These are phyloP conservation scores for Piper betle DNA, from an alignment of 164 flowering plant species.

Conservation along the genomic window DNA sequence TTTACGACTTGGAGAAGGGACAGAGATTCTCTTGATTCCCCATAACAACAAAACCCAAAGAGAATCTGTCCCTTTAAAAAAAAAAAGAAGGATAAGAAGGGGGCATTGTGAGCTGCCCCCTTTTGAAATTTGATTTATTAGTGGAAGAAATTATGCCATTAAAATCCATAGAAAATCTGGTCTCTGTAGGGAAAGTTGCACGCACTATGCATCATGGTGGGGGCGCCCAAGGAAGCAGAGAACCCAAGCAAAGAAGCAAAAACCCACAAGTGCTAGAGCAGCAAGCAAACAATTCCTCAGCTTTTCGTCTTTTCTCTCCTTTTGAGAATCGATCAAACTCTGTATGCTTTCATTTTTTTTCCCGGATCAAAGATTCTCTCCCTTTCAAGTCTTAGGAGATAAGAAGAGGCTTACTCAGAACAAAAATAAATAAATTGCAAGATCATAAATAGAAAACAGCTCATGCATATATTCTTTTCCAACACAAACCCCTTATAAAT, in stretches of 20 bases:
- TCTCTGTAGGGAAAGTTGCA: constrained; percentile 32
- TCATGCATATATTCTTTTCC: constrained; percentile 79
- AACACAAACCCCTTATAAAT: constrained; percentile 52
- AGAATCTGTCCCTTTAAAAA: constrained; percentile 41
- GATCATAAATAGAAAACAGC: constrained; percentile 36
- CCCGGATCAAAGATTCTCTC: constrained; percentile 52
- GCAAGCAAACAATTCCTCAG: constrained; percentile 50
- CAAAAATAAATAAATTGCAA: constrained; percentile 12
- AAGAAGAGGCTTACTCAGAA: constrained; percentile 4
- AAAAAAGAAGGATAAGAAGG: constrained; percentile 8
- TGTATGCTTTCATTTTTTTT: constrained; percentile 40
- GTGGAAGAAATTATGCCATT: constrained; percentile 18
- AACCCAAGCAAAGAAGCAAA: constrained; percentile 33
- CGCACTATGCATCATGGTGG: constrained; percentile 64
- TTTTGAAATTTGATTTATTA: constrained; percentile 19
- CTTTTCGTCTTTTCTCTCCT: constrained; percentile 21
- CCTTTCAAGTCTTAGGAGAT: constrained; percentile 42
- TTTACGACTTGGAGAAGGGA: constrained; percentile 26
- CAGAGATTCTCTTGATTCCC: constrained; percentile 86
- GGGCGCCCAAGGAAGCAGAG: constrained; percentile 37
- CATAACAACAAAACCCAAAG: constrained; percentile 49
- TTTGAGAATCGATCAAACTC: constrained; percentile 50
- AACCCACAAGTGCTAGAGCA: constrained; percentile 19
- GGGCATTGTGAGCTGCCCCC: constrained; percentile 7
- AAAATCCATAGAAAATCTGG: constrained; percentile 20